Conservation (phyloP, 2,329 filamentous ascomycete species). For the Coniochaeta hoffmannii region DNA sequence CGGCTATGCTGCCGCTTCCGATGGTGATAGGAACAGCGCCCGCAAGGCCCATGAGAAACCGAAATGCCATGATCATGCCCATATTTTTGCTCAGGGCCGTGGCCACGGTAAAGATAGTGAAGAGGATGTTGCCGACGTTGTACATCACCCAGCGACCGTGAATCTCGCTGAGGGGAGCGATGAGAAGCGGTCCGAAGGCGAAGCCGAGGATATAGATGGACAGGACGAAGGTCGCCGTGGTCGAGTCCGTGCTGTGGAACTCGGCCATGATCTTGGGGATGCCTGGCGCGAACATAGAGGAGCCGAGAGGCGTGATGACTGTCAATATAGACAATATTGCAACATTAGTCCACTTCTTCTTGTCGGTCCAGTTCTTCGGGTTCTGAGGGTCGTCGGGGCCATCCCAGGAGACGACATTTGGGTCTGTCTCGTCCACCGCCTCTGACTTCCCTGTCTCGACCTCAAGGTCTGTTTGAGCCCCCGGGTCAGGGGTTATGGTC, state of each 20-base stretch:
- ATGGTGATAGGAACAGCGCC: slow-evolving; percentile 39
- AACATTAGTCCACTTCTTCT: slow-evolving; percentile 50
- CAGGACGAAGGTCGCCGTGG: slow-evolving; percentile 40
- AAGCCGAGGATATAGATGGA: slow-evolving; percentile 54
- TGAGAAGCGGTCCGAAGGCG: slow-evolving; percentile 42
- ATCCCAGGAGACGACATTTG: slow-evolving; percentile 40
- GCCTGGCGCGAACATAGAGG: slow-evolving; percentile 47
- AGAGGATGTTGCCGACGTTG: slow-evolving; percentile 34
- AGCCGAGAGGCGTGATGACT: slow-evolving; percentile 50
- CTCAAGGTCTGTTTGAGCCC: background rate
- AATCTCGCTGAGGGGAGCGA: slow-evolving; percentile 45
- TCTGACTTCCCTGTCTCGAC: background rate
- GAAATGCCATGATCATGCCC: slow-evolving; percentile 39
- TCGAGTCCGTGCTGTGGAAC: slow-evolving; percentile 38
- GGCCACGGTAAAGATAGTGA: slow-evolving; percentile 48
- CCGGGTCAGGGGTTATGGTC: background rate
- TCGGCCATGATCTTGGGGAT: slow-evolving; percentile 45
- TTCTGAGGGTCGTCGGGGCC: slow-evolving; percentile 43
- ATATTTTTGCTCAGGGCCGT: slow-evolving; percentile 47
- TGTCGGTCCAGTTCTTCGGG: slow-evolving; percentile 47
- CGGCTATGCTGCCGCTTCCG: slow-evolving; percentile 31
- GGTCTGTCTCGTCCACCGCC: slow-evolving; percentile 18
- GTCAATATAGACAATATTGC: slow-evolving; percentile 50
- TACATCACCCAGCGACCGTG: slow-evolving; percentile 39
- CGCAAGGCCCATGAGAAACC: slow-evolving; percentile 39